phyloP scores from a whole-genome alignment of 805 yeast genomes.

The Lachancea kluyveri region DNA sequence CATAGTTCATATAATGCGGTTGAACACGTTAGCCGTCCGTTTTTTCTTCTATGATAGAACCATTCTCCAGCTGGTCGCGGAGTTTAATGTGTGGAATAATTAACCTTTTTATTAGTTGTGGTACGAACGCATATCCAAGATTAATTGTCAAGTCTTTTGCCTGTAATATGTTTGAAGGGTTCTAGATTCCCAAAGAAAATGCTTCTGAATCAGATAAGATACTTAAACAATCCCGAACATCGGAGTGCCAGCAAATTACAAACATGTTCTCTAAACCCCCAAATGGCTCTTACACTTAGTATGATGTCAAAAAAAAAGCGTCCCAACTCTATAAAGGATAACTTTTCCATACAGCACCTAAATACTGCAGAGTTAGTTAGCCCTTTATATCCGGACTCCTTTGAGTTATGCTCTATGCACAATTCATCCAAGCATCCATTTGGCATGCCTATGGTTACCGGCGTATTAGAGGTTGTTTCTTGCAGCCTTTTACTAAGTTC shows the following conservation, averaged over 20 bases:
- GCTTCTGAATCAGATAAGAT: conserved; percentile 58
- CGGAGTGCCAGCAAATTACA: conserved; percentile 68
- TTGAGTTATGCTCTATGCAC: conserved; percentile 23
- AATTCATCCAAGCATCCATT: conserved; percentile 42
- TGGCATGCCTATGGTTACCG: conserved; percentile 42
- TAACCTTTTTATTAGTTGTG: conserved; percentile 65
- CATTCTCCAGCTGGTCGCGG: conserved; percentile 38
- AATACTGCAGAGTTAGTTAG: conserved; percentile 34
- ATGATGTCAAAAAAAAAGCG: conserved; percentile 61
- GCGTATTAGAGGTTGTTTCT: conserved; percentile 34
- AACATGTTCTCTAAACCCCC: conserved; percentile 55
- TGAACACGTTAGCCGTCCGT: conserved; percentile 90
- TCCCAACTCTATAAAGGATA: conserved; percentile 57
- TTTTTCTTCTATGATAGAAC: conserved; percentile 79
- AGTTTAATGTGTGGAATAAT: conserved; percentile 44
- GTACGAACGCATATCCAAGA: conserved; percentile 48
- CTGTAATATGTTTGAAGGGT: conserved; percentile 41
- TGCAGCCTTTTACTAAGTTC: conserved; percentile 41
- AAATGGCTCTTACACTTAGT: conserved; percentile 52
- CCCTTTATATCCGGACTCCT: conserved; percentile 16
- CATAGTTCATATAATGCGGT: conserved; percentile 54
- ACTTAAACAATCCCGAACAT: conserved; percentile 57
- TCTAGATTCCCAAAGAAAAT: conserved; percentile 52
- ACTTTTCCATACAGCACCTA: conserved; percentile 41
- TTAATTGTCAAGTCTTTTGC: conserved; percentile 33